These are phyloP conservation scores for Leishmania turanica DNA, from an alignment of 208 protist genomes.

Conservation along the genomic window DNA sequence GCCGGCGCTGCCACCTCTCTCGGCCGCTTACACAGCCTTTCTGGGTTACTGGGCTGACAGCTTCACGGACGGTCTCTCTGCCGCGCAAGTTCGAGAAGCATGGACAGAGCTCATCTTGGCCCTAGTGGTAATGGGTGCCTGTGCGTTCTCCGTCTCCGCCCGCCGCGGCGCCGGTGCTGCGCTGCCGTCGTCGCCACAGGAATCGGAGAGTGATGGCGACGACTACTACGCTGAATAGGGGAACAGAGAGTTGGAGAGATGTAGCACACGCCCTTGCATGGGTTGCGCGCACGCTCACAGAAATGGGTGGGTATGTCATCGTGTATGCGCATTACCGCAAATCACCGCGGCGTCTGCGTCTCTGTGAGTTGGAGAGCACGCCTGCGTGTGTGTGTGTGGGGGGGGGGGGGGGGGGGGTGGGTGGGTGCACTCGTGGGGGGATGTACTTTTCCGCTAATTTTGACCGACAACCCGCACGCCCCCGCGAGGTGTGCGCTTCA, in stretches of 20 bases:
- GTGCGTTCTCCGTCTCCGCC: conserved; percentile 46
- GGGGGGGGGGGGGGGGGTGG: neutral
- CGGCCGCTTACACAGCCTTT: conserved; percentile 15
- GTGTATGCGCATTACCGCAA: neutral
- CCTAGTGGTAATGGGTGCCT: conserved; percentile 17
- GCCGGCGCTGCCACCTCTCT: conserved; percentile 32
- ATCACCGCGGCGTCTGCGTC: neutral
- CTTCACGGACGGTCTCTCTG: neutral
- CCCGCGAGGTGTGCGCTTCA: neutral
- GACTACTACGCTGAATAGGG: conserved; percentile 25
- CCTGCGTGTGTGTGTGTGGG: neutral
- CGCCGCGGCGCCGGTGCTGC: conserved; percentile 18
- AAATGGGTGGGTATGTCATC: neutral
- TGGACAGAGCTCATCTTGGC: conserved; percentile 37
- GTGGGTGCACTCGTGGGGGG: neutral
- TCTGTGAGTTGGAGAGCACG: neutral
- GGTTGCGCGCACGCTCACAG: neutral
- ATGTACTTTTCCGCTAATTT: neutral
- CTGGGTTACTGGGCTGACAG: conserved; percentile 18
- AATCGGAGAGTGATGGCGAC: conserved; percentile 26
- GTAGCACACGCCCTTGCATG: neutral
- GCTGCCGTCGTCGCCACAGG: neutral
- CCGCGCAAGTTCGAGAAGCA: conserved; percentile 34
- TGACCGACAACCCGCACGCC: neutral
- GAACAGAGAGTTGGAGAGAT: conserved; percentile 1